phyloP scores from a whole-genome alignment of 129 eudicot species.

The Daucus carota region DH1_v3.0 NC_030381.2:53281501-53282000 shows the following conservation, averaged over 20 bases:
- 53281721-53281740: neutral
- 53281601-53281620: constrained; percentile 39
- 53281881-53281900: neutral
- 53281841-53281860: no score
- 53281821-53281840: no score
- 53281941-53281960: no score
- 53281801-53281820: no score
- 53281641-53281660: neutral
- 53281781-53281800: neutral
- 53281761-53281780: neutral
- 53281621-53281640: neutral
- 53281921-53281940: no score
- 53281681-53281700: neutral
- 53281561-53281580: constrained; percentile 88
- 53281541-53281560: constrained; percentile 90
- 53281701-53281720: no score
- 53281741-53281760: neutral
- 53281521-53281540: constrained; percentile 98
- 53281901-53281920: no score
- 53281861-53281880: no score
- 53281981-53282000: constrained; percentile 64
- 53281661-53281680: no score
- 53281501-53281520: constrained; percentile 73
- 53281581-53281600: constrained; percentile 94
- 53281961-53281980: no score